These are phyloP conservation scores for Bipolaris sorokiniana DNA, from an alignment of 2,329 filamentous ascomycete species.

Conservation along the genomic window DNA sequence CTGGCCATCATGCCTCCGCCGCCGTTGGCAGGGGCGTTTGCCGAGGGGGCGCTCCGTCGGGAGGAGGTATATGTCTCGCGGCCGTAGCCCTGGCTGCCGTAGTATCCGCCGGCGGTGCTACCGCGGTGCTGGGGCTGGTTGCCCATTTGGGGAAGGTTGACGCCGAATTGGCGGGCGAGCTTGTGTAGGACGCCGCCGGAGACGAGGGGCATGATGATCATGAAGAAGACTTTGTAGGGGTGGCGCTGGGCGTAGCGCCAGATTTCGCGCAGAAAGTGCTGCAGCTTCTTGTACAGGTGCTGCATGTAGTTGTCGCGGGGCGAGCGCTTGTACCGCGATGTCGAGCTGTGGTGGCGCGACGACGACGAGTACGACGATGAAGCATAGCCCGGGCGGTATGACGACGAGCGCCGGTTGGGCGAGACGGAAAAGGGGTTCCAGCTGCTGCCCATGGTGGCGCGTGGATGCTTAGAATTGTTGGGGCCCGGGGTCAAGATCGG, in stretches of 20 bases:
- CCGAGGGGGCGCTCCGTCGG: constrained; percentile 4
- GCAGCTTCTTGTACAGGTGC: constrained; percentile 75
- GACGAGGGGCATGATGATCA: constrained; percentile 85
- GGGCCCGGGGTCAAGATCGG: not conserved
- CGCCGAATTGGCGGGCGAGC: constrained; percentile 77
- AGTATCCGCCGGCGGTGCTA: constrained; percentile 49
- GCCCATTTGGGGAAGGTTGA: constrained; percentile 69
- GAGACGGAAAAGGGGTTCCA: constrained; percentile 45
- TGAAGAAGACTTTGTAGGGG: constrained; percentile 87
- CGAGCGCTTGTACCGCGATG: constrained; percentile 76
- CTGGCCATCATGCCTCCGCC: constrained; percentile 37
- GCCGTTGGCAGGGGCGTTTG: constrained; percentile 21
- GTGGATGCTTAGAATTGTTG: not conserved
- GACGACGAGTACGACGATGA: constrained; percentile 38
- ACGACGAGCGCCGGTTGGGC: constrained; percentile 29
- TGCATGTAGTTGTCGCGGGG: constrained; percentile 80
- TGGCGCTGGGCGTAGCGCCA: constrained; percentile 80
- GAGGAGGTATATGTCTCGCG: constrained; percentile 18
- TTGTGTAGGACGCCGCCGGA: constrained; percentile 82
- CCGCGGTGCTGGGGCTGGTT: constrained; percentile 30
- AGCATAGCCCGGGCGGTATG: constrained; percentile 39
- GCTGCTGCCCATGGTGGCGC: constrained; percentile 36
- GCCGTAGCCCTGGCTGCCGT: constrained; percentile 55
- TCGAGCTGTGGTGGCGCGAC: constrained; percentile 56
- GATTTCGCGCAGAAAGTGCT: constrained; percentile 80